Percentiles rank a stretch among this genome's conserved stretches.
These are phyloP conservation scores for Trametopsis cervina DNA, from an alignment of 768 basidiomycete species.

Conservation along the genomic window DNA sequence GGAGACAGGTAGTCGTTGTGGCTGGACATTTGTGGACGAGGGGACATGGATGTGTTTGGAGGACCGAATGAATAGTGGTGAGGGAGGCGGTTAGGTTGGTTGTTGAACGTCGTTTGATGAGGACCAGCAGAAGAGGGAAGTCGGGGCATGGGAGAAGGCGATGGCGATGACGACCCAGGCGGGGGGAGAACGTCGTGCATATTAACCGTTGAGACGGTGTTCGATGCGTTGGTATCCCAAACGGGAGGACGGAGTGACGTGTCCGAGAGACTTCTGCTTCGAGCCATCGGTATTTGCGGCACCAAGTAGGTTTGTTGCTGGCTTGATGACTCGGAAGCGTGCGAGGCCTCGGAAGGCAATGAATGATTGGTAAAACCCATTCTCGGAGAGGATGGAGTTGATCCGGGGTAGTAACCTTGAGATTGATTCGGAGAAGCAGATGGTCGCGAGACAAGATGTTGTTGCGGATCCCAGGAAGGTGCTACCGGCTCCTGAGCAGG, in stretches of 20 bases:
- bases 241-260: slow-evolving; percentile 47
- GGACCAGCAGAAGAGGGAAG: slow-evolving; percentile 23
- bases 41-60: slow-evolving; percentile 2
- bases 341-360: slow-evolving; percentile 5
- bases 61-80: slow-evolving; percentile 13
- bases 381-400: slow-evolving; percentile 12
- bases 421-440: slow-evolving; percentile 12
- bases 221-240: slow-evolving; percentile 38
- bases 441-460: slow-evolving; percentile 5
- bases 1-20: slow-evolving; percentile 27
- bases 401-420: slow-evolving; percentile 11
- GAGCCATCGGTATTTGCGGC: slow-evolving; percentile 27
- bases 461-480: slow-evolving; percentile 9
- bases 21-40: not conserved
- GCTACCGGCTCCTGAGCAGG: slow-evolving; percentile 4
- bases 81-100: slow-evolving; percentile 8
- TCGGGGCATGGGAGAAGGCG: slow-evolving; percentile 13
- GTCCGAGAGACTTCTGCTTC: slow-evolving; percentile 56
- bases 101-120: slow-evolving; percentile 19
- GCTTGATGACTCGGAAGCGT: slow-evolving; percentile 6
- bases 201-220: slow-evolving; percentile 28
- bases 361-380: slow-evolving; percentile 12
- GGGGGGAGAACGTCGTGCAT: slow-evolving; percentile 36
- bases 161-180: slow-evolving; percentile 16
- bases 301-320: slow-evolving; percentile 21